Conservation (phyloP, 192 early-diverging fungal genomes). For the Piromyces sp. region DNA sequence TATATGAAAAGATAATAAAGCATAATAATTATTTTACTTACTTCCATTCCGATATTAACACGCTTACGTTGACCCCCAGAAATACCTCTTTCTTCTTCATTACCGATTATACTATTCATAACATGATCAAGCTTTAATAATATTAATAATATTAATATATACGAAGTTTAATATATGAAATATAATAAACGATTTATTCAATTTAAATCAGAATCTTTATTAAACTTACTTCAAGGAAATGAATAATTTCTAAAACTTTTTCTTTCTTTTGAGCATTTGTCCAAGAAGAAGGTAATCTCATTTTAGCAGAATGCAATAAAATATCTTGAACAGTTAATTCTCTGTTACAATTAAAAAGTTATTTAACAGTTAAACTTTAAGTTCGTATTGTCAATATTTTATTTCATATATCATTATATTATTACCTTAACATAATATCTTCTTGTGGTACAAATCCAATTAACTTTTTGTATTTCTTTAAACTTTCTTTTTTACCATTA, state of each 20-base stretch:
- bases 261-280: constrained; percentile 19
- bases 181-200: no score
- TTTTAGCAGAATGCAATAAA: constrained; percentile 50
- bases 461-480: constrained; percentile 40
- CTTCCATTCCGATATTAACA: constrained; percentile 63
- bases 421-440: constrained; percentile 27
- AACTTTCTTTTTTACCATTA: constrained; percentile 34
- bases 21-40: neutral
- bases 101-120: constrained; percentile 34
- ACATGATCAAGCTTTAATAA: neutral
- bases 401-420: no score
- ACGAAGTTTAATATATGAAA: no score
- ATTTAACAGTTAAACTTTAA: no score
- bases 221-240: constrained; percentile 39
- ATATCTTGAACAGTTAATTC: constrained; percentile 67
- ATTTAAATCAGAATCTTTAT: neutral
- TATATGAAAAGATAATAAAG: no score
- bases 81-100: constrained; percentile 44
- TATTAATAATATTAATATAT: no score
- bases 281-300: constrained; percentile 37
- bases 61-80: constrained; percentile 58
- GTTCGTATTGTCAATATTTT: no score
- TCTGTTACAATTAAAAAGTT: no score
- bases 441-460: constrained; percentile 63
- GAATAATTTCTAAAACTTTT: constrained; percentile 47